Percentiles rank a stretch among this genome's conserved stretches.
Evolutionary conservation across 306 rosid genomes (phyloP).

Genomic region (Fragaria ananassa): DNA sequence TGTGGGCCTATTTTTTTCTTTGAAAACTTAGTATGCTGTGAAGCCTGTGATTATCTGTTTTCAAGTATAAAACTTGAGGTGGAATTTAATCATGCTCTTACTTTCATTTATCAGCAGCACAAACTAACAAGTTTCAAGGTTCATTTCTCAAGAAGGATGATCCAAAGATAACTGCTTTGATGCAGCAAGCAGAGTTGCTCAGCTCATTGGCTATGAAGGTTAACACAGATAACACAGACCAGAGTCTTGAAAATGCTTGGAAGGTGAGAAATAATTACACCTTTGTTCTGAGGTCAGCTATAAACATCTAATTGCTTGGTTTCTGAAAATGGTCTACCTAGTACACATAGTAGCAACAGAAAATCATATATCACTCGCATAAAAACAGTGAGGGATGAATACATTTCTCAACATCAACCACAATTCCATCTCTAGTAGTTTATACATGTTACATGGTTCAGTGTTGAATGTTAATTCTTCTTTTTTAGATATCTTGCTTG

Average conservation of each 20-base stretch:
- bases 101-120: conserved; percentile 41
- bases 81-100: conserved; percentile 23
- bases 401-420: background rate
- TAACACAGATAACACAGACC: conserved; percentile 78
- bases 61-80: background rate
- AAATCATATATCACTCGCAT: conserved; percentile 8
- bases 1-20: conserved; percentile 18
- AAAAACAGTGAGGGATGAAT: background rate
- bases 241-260: conserved; percentile 97
- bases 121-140: conserved; percentile 55
- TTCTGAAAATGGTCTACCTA: conserved; percentile 8
- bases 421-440: background rate
- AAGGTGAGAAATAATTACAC: conserved; percentile 60
- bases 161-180: conserved; percentile 70
- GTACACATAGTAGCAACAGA: conserved; percentile 8
- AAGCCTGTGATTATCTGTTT: conserved; percentile 13
- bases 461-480: background rate
- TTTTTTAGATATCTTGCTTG: background rate
- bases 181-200: conserved; percentile 94
- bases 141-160: conserved; percentile 86
- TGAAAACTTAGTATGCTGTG: conserved; percentile 1
- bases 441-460: background rate
- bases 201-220: conserved; percentile 85
- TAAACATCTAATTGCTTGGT: conserved; percentile 11
- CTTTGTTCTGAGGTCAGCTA: conserved; percentile 14